Percentiles rank a stretch among this genome's conserved stretches.
These are phyloP conservation scores for Annona cherimola DNA, from an alignment of 164 flowering plant species.

Conservation along the genomic window DNA sequence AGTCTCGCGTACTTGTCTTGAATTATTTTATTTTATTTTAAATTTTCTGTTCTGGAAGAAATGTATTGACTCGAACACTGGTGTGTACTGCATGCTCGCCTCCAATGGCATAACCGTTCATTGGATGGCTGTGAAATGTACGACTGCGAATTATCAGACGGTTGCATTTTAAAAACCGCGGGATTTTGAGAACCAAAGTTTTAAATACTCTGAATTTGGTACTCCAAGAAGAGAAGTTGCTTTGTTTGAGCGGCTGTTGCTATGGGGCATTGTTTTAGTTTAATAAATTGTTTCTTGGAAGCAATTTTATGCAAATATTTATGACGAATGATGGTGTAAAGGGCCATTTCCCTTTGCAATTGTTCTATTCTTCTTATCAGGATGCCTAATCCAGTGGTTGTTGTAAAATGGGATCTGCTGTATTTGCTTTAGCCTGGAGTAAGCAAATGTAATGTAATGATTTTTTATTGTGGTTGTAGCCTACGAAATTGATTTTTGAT, in stretches of 20 bases:
- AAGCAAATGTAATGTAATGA: not conserved
- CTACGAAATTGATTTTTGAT: not conserved
- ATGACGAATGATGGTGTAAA: not conserved
- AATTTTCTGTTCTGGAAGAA: no score
- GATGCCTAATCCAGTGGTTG: not conserved
- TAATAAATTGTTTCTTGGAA: not conserved
- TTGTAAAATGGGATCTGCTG: not conserved
- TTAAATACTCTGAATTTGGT: no score
- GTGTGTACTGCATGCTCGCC: no score
- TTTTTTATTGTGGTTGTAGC: not conserved
- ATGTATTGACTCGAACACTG: no score
- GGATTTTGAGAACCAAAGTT: no score
- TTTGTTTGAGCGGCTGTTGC: no score
- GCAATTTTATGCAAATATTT: not conserved
- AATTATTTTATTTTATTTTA: no score
- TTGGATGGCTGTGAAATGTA: not conserved
- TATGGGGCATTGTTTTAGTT: not conserved
- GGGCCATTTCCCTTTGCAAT: not conserved
- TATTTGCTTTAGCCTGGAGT: not conserved
- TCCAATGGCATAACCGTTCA: not conserved
- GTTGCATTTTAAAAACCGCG: no score
- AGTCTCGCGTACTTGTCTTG: constrained; percentile 51
- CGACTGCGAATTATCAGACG: not conserved
- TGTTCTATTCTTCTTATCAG: not conserved
- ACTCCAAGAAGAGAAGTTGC: no score